Percentiles rank a stretch among this genome's conserved stretches.
phyloP scores from a whole-genome alignment of 2,329 filamentous ascomycete genomes.

The Cladosporium sp. region DNA sequence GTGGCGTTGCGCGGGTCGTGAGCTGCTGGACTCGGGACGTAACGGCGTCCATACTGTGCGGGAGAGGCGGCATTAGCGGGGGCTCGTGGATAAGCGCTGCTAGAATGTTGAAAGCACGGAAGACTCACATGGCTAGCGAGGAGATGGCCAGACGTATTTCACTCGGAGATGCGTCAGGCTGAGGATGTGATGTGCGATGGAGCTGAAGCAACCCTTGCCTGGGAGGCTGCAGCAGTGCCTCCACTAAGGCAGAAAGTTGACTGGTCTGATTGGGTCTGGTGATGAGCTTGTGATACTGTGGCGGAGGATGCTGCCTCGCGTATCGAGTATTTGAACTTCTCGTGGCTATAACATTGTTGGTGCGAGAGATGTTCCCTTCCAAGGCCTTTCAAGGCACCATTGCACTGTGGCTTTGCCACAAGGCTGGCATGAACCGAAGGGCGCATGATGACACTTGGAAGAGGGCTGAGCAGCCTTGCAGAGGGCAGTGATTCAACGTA shows the following conservation, averaged over 20 bases:
- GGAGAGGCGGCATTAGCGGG: constrained; percentile 1
- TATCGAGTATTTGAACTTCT: background rate
- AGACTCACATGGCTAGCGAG: background rate
- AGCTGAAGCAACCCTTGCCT: background rate
- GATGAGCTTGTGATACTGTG: background rate
- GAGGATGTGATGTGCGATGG: background rate
- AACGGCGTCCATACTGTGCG: constrained; percentile 7
- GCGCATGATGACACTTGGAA: background rate
- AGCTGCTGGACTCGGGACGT: background rate
- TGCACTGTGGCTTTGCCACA: background rate
- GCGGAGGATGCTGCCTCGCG: background rate
- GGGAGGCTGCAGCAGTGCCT: background rate
- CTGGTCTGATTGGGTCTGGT: background rate
- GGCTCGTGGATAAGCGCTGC: background rate
- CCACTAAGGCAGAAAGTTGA: background rate
- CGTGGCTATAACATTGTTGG: background rate
- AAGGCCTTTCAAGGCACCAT: background rate
- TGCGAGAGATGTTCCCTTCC: background rate
- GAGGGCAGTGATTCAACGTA: background rate
- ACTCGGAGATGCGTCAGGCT: background rate
- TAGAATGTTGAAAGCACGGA: background rate
- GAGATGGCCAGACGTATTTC: background rate
- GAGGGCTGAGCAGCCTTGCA: background rate
- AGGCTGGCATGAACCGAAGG: background rate
- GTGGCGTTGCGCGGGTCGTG: background rate